Base-by-base conservation (phyloP, 2,329 filamentous ascomycete species). In the Nigrospora osmanthi region DNA sequence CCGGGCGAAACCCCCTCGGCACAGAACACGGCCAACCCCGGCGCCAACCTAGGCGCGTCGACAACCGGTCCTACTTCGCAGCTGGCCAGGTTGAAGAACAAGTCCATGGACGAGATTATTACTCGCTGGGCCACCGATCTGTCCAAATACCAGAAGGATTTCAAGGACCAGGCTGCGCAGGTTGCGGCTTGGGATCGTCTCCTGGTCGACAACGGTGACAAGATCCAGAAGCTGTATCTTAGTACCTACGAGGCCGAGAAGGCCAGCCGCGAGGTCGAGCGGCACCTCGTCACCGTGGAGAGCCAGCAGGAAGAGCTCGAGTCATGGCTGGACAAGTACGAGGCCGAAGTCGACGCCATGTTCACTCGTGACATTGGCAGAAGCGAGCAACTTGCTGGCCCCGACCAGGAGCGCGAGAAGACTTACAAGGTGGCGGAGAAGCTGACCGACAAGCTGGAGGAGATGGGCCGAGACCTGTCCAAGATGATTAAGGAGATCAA, bases 401-500 rank as follows among this genome's bases (percentile, higher is more conserved):
- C 91, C 4, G 94, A 98, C 61, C 89, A 94, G 66, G 93, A 98
- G 70, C 83, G 93, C 40, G 93, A 98, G 74, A 80, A 86, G 62
- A 97, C 91, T 53, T 96, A 97, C 71, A 94, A 95, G 75, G 73
- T 94, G 43, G 93, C 93, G 2, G 93, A 98, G 73, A 93, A 89
- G 65, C 76, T 96, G 52, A 89, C 89, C 11, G 88, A 95, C 60
- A 82, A 88, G 52, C 73, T 98, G 52, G 90, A 95, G 47, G 89
- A 95, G 56, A 94, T 97, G 81, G 89, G 89, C 59, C 87, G 89
- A 61, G 89, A 95, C 61, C 73, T 98, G 51, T 83, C 81, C 40
- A 91, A 89, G 68, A 97, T 98, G 89, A 95, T 98, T 56, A 90
- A 95, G 61, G 93, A 97, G 67, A 95, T 98, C 62, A 98, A 98